Conservation (phyloP, 23 red algal genomes). For the Gracilaria vermiculophylla region DNA sequence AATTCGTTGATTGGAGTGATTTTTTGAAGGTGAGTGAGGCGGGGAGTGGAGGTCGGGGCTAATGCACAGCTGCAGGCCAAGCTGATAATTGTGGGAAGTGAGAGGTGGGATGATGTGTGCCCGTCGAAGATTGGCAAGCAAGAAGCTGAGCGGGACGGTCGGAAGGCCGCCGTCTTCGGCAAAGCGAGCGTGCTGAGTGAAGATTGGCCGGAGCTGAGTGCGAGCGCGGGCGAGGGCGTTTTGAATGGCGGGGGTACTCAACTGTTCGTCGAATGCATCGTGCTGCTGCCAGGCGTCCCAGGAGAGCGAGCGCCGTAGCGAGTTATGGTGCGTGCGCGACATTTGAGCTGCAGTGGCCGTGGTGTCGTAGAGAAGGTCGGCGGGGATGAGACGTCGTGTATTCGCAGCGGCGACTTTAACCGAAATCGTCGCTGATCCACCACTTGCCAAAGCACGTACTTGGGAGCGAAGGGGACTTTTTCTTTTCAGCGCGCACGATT, state of each 20-base stretch:
- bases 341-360: background rate
- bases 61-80: constrained; percentile 3
- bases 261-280: constrained; percentile 5
- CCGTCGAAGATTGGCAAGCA: background rate
- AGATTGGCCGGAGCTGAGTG: background rate
- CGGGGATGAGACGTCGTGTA: no score
- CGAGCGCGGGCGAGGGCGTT: background rate
- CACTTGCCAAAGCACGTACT: background rate
- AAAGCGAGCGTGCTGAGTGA: background rate
- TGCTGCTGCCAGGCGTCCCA: background rate
- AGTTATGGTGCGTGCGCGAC: background rate
- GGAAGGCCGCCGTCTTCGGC: background rate
- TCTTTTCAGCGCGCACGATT: background rate
- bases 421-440: background rate
- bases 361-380: background rate
- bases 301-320: background rate
- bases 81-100: background rate
- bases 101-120: background rate
- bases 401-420: no score
- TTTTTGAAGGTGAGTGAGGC: constrained; percentile 23
- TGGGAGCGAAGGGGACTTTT: background rate
- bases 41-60: background rate
- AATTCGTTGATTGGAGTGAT: constrained; percentile 24
- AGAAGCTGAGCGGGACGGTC: background rate
- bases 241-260: background rate